Base-by-base conservation (phyloP, 228 moss, liverwort and hornwort genomes). In the Sphagnum magellanicum region DNA sequence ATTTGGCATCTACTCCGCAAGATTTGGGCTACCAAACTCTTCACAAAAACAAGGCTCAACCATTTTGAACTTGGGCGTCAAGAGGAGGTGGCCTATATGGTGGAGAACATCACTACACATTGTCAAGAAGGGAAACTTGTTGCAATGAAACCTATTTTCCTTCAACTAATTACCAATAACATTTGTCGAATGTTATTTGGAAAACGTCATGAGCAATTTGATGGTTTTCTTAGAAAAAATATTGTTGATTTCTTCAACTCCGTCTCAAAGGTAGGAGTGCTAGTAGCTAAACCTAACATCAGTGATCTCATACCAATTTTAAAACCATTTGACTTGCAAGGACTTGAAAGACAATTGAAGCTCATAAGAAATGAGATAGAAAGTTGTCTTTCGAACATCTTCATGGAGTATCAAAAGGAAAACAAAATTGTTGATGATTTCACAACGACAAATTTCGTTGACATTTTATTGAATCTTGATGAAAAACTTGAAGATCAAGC, bases 261-360 rank as follows among this genome's bases (percentile, higher is more conserved):
- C 53, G 1, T 81, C 52, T 69, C 66, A 16, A 73, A 81, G n/a
- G 69, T 76, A 5, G 79, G 76, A 47, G 77, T 76, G 32, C 79
- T 68, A 16, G 76, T 76, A 8, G 85, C 78, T 13, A 76, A 72
- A 70, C 74, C 81, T 49, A 85, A 84, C 62, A 71, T 84, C 5
- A 66, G 76, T 0, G 83, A 84, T 63, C 77, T 84, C 7, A 74
- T 84, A 8, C 79, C 79, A n/a, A 71, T 68, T 47, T 46, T 84
- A 72, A 71, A 74, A 3, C 77, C 74, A 64, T 79, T 84, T 63
- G 85, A 85, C 15, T 13, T 81, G 60, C 81, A 81, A 73, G 81
- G 81, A 48, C 71, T 79, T 11, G 78, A 85, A 71, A 67, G 64
- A 3, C 52, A 70, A 46, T 79, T 74, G 76, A 76, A 77, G 52